phyloP scores from a whole-genome alignment of 768 basidiomycete species.

The Collybiopsis confluens region DNA sequence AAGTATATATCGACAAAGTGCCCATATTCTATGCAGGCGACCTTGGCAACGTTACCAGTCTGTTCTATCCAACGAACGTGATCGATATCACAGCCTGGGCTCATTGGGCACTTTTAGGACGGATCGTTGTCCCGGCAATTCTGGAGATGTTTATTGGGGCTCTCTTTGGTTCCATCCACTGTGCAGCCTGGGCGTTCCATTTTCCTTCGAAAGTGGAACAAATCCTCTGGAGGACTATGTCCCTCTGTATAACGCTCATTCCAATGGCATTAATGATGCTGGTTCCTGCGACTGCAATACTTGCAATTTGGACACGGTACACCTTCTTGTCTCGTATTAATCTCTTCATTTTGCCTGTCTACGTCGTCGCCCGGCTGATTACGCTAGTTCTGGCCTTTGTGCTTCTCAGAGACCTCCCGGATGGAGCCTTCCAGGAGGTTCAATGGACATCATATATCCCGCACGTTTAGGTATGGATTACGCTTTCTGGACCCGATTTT shows the following conservation, averaged over 20 bases:
- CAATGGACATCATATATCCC: slow-evolving; percentile 16
- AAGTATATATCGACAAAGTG: no score
- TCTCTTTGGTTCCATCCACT: slow-evolving; percentile 25
- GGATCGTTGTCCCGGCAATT: background rate
- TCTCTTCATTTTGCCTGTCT: background rate
- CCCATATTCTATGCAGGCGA: no score
- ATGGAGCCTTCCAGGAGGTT: slow-evolving; percentile 8
- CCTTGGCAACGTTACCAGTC: no score
- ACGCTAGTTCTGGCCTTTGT: slow-evolving; percentile 13
- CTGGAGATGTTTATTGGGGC: slow-evolving; percentile 4
- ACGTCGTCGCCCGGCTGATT: slow-evolving; percentile 11
- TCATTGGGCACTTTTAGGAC: no score
- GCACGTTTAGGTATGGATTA: slow-evolving; percentile 12
- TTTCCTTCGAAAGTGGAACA: slow-evolving; percentile 17
- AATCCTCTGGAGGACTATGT: slow-evolving; percentile 17
- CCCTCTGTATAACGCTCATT: slow-evolving; percentile 9
- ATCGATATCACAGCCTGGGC: no score
- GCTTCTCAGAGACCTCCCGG: slow-evolving; percentile 6
- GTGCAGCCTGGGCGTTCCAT: slow-evolving; percentile 17
- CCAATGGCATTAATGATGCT: slow-evolving; percentile 5
- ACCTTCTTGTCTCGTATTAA: background rate
- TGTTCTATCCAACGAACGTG: no score
- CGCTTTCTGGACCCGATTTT: no score
- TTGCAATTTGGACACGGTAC: no score
- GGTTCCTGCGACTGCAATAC: background rate